Percentiles rank a stretch among this genome's conserved stretches.
Evolutionary conservation across 208 protist genomes (phyloP).

Genomic region (Trypanosomatidae sp.): DNA sequence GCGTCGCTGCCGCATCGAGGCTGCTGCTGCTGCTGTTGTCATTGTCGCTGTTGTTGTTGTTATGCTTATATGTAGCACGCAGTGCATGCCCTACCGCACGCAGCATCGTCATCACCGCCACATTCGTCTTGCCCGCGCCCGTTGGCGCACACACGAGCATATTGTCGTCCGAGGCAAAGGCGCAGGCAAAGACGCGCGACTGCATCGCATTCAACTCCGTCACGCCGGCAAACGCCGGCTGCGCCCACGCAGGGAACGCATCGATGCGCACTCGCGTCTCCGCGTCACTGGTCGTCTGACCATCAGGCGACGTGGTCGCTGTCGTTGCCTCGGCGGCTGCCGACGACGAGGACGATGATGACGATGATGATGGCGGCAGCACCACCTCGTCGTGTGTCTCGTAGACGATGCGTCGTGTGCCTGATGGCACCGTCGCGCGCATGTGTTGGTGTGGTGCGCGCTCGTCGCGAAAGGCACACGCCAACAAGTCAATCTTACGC

Average conservation of each 20-base stretch:
- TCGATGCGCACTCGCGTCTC: constrained; percentile 9
- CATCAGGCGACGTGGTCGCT: constrained; percentile 14
- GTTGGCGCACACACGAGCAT: constrained; percentile 98
- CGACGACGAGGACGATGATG: too few species aligned
- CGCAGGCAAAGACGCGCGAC: constrained; percentile 87
- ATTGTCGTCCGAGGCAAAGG: constrained; percentile 94
- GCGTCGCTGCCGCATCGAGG: constrained; percentile 4
- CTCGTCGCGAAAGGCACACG: constrained; percentile 71
- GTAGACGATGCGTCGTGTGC: constrained; percentile 52
- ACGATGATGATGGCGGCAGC: constrained; percentile 44
- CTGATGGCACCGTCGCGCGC: constrained; percentile 48
- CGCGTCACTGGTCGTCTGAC: constrained; percentile 2
- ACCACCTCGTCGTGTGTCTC: constrained; percentile 80
- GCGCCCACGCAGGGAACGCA: constrained; percentile 56
- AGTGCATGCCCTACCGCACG: constrained; percentile 56
- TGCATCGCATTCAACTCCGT: constrained; percentile 95
- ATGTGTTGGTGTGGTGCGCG: constrained; percentile 56
- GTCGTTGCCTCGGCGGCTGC: constrained; percentile 24
- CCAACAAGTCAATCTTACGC: constrained; percentile 52
- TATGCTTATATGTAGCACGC: too few species aligned
- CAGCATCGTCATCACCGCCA: constrained; percentile 98
- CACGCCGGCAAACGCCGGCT: constrained; percentile 42
- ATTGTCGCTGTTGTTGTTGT: constrained; percentile 2
- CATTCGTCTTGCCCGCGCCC: constrained; percentile 99
- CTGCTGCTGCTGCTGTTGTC: constrained; percentile 1